phyloP scores from a whole-genome alignment of 2,329 filamentous ascomycete species.

The Arthrobotrys sinensis region DNA sequence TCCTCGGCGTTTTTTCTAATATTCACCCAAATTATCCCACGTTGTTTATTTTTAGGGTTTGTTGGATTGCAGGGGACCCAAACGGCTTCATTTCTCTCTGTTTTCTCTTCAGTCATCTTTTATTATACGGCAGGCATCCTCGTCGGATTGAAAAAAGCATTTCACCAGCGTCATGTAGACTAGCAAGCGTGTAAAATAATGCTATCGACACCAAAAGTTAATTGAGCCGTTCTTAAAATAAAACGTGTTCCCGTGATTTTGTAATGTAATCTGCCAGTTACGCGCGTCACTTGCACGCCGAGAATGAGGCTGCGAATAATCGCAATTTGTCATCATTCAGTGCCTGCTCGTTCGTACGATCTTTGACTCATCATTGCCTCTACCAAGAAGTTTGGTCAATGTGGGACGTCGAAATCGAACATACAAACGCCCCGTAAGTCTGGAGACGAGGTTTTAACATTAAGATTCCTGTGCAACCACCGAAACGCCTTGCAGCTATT shows the following conservation, averaged over 20 bases:
- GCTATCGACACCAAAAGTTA: constrained; percentile 3
- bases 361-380: neutral
- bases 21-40: constrained; percentile 29
- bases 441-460: constrained; percentile 22
- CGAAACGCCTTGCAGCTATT: neutral
- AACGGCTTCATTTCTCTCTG: constrained; percentile 18
- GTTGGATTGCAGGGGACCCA: constrained; percentile 17
- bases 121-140: constrained; percentile 16
- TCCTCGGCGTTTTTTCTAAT: constrained; percentile 43
- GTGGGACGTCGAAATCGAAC: neutral
- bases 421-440: constrained; percentile 8
- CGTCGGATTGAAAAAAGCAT: constrained; percentile 14
- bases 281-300: neutral
- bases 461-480: constrained; percentile 27
- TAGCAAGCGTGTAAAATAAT: constrained; percentile 26
- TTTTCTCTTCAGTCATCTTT: constrained; percentile 22
- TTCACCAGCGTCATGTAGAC: constrained; percentile 27
- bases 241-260: neutral
- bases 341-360: constrained; percentile 3
- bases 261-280: neutral
- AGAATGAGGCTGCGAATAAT: neutral
- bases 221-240: neutral
- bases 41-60: constrained; percentile 23
- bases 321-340: constrained; percentile 7
- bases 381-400: neutral